Base-by-base conservation (phyloP, 2,329 filamentous ascomycete species). In the Akanthomyces lecanii region DNA sequence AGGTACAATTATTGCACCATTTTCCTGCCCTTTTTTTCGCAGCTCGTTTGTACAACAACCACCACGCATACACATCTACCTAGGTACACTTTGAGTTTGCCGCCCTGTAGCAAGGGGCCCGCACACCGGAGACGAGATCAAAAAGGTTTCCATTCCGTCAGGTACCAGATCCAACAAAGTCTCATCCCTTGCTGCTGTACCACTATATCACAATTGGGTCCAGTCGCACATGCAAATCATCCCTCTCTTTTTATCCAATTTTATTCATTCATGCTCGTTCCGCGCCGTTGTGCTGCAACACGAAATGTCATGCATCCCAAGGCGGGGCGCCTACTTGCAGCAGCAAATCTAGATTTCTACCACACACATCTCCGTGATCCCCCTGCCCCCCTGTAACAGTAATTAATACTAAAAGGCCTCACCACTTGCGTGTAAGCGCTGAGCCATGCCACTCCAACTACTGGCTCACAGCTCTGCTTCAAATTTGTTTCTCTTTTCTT, bases 71-170 rank as follows among this genome's bases (percentile, higher is more conserved):
- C 10, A 36, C 33, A 36, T 2, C 2, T 11, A 33, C 30, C 30
- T 5, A 33, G 5, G 30, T 33, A 11, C 33, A 36, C 33, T 54
- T 58, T 18, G 21, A 48, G 30, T 45, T 58, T 58, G 55, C 55
- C 55, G 55, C 55, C 44, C 55, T 58, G 55, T 58, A 21, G 55
- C 55, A 47, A 58, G 42, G 55, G 55, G 55, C 23, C 40, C 11
- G n/a, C 51, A 23, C 21, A 36, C 21, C 16, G 54, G 38, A 45
- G 54, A 57, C 40, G 54, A 47, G n/a, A 57, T 57, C 5, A 47
- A 55, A 44, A 45, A 33, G 50, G 28, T 10, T 11, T n/a, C 48
- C 21, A 28, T n/a, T 33, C 25, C 14, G 51, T n/a, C 33, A 54
- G 33, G 33, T n/a, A 40, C 33, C 33, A 42, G 11, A 54, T 33